These are phyloP conservation scores for Brettanomyces custersianus DNA, from an alignment of 805 yeast species.

Conservation along the genomic window DNA sequence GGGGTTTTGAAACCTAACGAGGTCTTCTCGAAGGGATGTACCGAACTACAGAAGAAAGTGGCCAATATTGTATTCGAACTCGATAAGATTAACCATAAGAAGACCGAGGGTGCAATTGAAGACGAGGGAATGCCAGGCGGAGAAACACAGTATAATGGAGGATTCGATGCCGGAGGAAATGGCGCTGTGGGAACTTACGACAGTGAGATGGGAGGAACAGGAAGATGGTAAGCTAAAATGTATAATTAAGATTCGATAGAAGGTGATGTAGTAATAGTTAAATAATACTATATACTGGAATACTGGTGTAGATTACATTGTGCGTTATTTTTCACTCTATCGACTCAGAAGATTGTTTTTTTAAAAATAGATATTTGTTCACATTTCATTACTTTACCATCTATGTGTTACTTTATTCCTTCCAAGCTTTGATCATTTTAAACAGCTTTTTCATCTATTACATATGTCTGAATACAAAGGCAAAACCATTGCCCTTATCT, in stretches of 20 bases:
- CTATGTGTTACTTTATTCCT: too few relatives aligned
- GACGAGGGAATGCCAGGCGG: constrained; percentile 8
- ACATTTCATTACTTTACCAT: too few relatives aligned
- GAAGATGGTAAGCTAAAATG: constrained; percentile 28
- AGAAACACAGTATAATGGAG: constrained; percentile 9
- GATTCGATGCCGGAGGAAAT: constrained; percentile 1
- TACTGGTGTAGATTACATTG: too few relatives aligned
- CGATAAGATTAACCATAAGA: constrained; percentile 31
- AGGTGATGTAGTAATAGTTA: too few relatives aligned
- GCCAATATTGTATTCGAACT: constrained; percentile 78
- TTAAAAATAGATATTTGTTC: too few relatives aligned
- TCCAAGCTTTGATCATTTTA: too few relatives aligned
- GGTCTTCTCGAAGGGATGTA: constrained; percentile 78
- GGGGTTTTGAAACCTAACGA: constrained; percentile 86
- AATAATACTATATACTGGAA: too few relatives aligned
- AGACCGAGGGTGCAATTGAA: constrained; percentile 2
- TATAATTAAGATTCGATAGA: too few relatives aligned
- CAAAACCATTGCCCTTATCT: constrained; percentile 72
- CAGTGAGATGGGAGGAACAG: constrained; percentile 15
- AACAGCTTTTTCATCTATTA: too few relatives aligned
- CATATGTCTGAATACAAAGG: constrained; percentile 89
- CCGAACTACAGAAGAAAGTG: constrained; percentile 78
- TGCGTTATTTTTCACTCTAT: too few relatives aligned
- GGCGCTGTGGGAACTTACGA: too few relatives aligned
- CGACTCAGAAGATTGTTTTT: too few relatives aligned